phyloP scores from a whole-genome alignment of 257 asterid species.

The Paulownia fortunei region DNA sequence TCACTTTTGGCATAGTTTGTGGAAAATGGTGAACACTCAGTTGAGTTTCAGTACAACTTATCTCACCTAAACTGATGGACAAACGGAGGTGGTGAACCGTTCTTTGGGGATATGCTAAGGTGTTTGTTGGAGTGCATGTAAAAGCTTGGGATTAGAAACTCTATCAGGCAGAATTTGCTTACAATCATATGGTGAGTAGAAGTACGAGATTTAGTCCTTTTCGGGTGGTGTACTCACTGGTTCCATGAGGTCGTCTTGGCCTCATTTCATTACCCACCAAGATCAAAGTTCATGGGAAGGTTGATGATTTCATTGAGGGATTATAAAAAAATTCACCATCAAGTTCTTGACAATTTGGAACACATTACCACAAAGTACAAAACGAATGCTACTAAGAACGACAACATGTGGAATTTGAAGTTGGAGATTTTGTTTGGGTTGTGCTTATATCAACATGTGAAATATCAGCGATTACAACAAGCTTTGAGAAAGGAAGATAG shows the following conservation, averaged over 20 bases:
- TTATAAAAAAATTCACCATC: no score
- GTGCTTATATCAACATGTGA: not conserved
- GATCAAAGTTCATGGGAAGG: no score
- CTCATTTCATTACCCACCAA: not conserved
- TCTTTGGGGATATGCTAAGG: not conserved
- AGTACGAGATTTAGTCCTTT: conserved; percentile 17
- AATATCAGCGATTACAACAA: not conserved
- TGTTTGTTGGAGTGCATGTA: not conserved
- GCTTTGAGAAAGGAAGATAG: not conserved
- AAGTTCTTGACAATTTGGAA: no score
- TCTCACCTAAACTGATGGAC: conserved; percentile 20
- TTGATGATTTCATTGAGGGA: not conserved
- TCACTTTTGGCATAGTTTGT: conserved; percentile 6
- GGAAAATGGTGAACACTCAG: not conserved
- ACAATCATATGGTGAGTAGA: not conserved
- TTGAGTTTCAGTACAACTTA: conserved; percentile 17
- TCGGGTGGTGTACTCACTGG: not conserved
- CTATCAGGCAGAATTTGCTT: conserved; percentile 20
- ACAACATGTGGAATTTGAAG: no score
- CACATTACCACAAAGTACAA: no score
- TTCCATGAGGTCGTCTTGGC: not conserved
- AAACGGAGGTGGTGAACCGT: conserved; percentile 22
- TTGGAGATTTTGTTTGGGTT: no score
- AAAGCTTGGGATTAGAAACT: conserved; percentile 8
- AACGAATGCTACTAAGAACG: no score